phyloP scores from a whole-genome alignment of 2,329 filamentous ascomycete species.

The Canariomyces notabilis region DNA sequence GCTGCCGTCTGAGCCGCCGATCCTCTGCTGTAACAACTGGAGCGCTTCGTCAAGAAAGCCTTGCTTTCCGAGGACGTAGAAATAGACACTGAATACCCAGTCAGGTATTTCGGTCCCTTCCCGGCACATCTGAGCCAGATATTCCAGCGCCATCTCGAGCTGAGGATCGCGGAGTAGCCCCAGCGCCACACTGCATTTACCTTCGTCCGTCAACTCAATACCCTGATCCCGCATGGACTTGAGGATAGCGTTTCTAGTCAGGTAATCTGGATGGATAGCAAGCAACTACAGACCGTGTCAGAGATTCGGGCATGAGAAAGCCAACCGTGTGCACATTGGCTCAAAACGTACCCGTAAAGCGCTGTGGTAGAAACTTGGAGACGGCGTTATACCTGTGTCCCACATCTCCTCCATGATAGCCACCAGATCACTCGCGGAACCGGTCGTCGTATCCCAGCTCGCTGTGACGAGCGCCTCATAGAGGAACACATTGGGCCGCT shows the following conservation, averaged over 20 bases:
- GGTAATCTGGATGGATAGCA: slow-evolving; percentile 79
- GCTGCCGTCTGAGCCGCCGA: slow-evolving; percentile 32
- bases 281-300: slow-evolving; percentile 48
- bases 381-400: slow-evolving; percentile 53
- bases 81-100: slow-evolving; percentile 76
- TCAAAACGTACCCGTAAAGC: slow-evolving; percentile 54
- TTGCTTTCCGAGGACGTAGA: slow-evolving; percentile 66
- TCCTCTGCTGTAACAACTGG: slow-evolving; percentile 57
- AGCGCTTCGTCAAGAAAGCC: slow-evolving; percentile 75
- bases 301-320: slow-evolving; percentile 18
- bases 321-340: slow-evolving; percentile 17
- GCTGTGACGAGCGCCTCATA: slow-evolving; percentile 73
- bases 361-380: slow-evolving; percentile 64
- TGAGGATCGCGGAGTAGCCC: slow-evolving; percentile 77
- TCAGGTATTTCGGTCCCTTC: slow-evolving; percentile 50
- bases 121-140: slow-evolving; percentile 61
- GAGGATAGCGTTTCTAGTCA: slow-evolving; percentile 66
- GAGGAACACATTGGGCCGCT: slow-evolving; percentile 52
- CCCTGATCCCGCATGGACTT: slow-evolving; percentile 69
- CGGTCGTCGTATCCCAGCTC: slow-evolving; percentile 57
- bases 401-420: slow-evolving; percentile 70
- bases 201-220: slow-evolving; percentile 57
- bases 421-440: slow-evolving; percentile 60
- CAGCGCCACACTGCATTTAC: slow-evolving; percentile 62
- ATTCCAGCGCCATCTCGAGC: slow-evolving; percentile 71